Evolutionary conservation across 192 early-diverging fungal species (phyloP).

Genomic region (Chytriomyces sp.): DNA sequence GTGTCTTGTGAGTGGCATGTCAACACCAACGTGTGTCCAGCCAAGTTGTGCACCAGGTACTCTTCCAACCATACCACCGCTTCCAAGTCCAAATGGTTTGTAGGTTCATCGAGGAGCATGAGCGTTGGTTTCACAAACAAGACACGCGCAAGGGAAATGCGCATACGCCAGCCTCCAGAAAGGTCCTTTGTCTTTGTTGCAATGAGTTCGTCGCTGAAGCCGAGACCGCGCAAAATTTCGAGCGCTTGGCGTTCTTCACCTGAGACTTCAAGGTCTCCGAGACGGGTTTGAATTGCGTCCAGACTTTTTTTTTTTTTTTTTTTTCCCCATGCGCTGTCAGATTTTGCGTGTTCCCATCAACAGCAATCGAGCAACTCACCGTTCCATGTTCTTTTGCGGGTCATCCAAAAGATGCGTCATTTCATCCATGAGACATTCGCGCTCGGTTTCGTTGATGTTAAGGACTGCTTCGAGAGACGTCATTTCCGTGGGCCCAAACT

Average conservation of each 20-base stretch:
- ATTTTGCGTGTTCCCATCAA: slow-evolving; percentile 33
- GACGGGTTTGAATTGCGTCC: slow-evolving; percentile 95
- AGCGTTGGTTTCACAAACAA: slow-evolving; percentile 91
- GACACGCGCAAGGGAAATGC: slow-evolving; percentile 93
- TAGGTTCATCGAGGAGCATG: slow-evolving; percentile 66
- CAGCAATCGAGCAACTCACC: slow-evolving; percentile 55
- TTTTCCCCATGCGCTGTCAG: slow-evolving; percentile 75
- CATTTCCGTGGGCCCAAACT: slow-evolving; percentile 92
- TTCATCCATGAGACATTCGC: slow-evolving; percentile 40
- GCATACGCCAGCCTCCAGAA: slow-evolving; percentile 99
- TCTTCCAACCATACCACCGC: slow-evolving; percentile 87
- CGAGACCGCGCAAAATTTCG: slow-evolving; percentile 89
- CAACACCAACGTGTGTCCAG: slow-evolving; percentile 84
- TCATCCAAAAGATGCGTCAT: slow-evolving; percentile 45
- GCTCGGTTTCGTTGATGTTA: slow-evolving; percentile 80
- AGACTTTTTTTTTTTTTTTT: slow-evolving; percentile 65
- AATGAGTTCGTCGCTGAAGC: slow-evolving; percentile 87
- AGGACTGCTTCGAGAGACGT: slow-evolving; percentile 94
- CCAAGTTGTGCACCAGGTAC: slow-evolving; percentile 68
- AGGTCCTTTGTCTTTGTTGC: slow-evolving; percentile 90
- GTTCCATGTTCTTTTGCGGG: slow-evolving; percentile 41
- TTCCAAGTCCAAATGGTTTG: slow-evolving; percentile 89
- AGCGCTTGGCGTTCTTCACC: slow-evolving; percentile 93
- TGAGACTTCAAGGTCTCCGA: slow-evolving; percentile 86
- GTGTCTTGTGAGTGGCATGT: slow-evolving; percentile 96